These are phyloP conservation scores for Ensete glaucum DNA, from an alignment of 176 grass and related monocot species.

Conservation along the genomic window DNA sequence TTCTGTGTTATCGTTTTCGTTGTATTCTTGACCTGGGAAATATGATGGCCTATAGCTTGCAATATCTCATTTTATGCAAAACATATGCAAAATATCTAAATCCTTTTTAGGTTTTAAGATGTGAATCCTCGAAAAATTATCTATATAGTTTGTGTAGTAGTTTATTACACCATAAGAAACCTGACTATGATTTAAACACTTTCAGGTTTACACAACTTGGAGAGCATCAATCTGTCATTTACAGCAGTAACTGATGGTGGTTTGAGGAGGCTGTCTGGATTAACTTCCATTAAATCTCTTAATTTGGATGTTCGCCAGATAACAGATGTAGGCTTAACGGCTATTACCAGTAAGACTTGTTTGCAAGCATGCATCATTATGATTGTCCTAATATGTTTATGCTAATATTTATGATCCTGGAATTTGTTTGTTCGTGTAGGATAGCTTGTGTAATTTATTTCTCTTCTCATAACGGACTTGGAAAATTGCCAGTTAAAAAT, in stretches of 20 bases:
- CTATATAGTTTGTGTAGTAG: neutral
- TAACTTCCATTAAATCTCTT: conserved; percentile 59
- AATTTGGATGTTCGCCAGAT: conserved; percentile 89
- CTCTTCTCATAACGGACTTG: neutral
- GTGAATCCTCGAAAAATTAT: neutral
- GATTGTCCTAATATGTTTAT: neutral
- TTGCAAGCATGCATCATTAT: neutral
- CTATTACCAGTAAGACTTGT: conserved; percentile 58
- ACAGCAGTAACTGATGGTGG: conserved; percentile 63
- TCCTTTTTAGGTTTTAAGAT: neutral
- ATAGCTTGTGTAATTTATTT: neutral
- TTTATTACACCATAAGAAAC: neutral
- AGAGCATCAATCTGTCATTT: conserved; percentile 81
- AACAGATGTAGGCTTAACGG: conserved; percentile 69
- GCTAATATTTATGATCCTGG: neutral
- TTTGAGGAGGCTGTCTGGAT: conserved; percentile 68
- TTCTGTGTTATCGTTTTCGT: too few relatives aligned
- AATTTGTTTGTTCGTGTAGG: neutral
- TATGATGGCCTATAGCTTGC: too few relatives aligned
- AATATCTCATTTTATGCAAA: too few relatives aligned
- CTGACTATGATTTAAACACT: conserved; percentile 5
- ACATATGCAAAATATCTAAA: too few relatives aligned
- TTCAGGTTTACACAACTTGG: conserved; percentile 62
- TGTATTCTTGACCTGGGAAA: too few relatives aligned
- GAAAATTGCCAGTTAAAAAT: neutral